Evolutionary conservation across 345 rosid genomes (phyloP), one percentile per base, ranked within the genome.

Genomic region (Kernera saxatilis): DNA sequence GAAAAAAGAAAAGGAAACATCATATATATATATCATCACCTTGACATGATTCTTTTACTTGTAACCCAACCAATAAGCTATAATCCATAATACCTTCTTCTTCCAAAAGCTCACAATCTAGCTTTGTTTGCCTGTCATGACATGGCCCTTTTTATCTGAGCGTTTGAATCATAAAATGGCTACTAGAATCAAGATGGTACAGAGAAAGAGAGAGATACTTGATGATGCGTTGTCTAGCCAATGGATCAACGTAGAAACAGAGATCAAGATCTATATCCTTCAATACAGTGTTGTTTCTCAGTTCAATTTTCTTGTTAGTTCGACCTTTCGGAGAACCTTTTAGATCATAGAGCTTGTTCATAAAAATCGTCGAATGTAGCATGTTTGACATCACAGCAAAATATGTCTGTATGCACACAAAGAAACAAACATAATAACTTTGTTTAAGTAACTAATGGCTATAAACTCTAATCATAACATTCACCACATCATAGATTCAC

Each of bases 301-400:
- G 15, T 65, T 43, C 71, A 18, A 50, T 30, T 57, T 64, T 82
- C 57, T 64, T 78, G 6, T 21, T 40, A 9, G 51, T 65, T 39
- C 90, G 81, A 15, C 93, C 88, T 79, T 67, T 72, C 1, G 61
- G 68, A 36, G 86, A 84, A 43, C 87, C 90, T 79, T 84, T 84
- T 12, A 86, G 89, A 69, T 84, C 84, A 79, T 78, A 86, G 26
- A 78, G 45, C 33, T 74, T 75, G 62, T 71, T 74, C 68, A 82
- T 56, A 37, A 44, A 49, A 13, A 62, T 23, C 27, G 77, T 64
- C 7, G 81, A 58, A 29, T 45, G 79, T 49, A 80, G 45, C 50
- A 78, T 62, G 72, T 79, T 83, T 64, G 77, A 61, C 75, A 71
- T 59, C n/a, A 88, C 86, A 27, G 64, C 73, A 70, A 88, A 88